These are phyloP conservation scores for Colletotrichum euphorbiae DNA, from an alignment of 2,329 filamentous ascomycete genomes.

Conservation along the genomic window DNA sequence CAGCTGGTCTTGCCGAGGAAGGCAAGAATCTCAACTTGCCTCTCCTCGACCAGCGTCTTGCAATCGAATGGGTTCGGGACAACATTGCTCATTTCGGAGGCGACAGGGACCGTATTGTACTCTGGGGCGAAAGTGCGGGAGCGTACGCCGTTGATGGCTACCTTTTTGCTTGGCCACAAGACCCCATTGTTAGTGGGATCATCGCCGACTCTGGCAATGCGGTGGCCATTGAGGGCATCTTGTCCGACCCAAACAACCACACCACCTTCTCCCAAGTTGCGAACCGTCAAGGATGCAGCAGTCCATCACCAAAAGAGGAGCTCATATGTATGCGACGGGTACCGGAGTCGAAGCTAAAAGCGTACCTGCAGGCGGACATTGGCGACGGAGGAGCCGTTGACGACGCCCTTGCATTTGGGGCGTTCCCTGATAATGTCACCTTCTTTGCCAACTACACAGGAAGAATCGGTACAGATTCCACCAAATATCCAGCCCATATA, in stretches of 20 bases:
- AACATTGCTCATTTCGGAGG: slow-evolving; percentile 62
- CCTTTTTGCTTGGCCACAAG: neutral
- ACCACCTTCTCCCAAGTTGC: neutral
- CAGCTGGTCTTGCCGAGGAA: neutral
- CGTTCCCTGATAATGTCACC: neutral
- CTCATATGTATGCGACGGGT: neutral
- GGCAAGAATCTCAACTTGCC: neutral
- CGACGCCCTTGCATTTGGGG: neutral
- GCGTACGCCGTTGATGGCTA: slow-evolving; percentile 46
- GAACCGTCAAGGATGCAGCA: neutral
- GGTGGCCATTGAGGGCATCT: neutral
- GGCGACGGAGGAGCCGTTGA: neutral
- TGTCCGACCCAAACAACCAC: neutral
- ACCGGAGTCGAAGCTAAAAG: neutral
- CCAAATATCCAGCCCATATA: neutral
- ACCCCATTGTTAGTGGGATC: neutral
- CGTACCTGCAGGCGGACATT: neutral
- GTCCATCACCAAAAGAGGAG: neutral
- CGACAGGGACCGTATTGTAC: slow-evolving; percentile 52
- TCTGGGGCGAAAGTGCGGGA: slow-evolving; percentile 58
- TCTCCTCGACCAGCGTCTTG: slow-evolving; percentile 61
- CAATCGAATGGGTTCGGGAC: slow-evolving; percentile 60
- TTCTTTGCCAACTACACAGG: neutral
- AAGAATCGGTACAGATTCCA: neutral
- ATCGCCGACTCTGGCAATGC: neutral